Conservation (phyloP, 345 rosid genomes). For the Citrus hindsii region DNA sequence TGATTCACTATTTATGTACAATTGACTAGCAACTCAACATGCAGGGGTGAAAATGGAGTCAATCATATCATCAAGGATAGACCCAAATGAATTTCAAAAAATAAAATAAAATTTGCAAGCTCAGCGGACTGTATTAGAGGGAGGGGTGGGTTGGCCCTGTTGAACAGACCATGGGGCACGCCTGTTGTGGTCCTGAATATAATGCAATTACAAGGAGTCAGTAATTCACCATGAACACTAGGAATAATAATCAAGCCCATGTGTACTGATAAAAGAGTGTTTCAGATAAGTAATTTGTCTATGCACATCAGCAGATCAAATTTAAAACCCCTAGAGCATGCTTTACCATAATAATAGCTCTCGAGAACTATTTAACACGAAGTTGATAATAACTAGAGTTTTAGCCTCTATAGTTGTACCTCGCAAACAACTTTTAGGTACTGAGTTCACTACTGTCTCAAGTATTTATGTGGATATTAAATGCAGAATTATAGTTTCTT, state of each 20-base stretch:
- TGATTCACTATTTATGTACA: background rate
- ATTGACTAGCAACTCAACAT: background rate
- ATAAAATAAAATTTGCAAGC: background rate
- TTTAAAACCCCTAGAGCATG: background rate
- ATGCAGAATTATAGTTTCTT: background rate
- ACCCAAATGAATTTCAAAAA: too few relatives aligned
- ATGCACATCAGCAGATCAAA: background rate
- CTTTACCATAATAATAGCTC: background rate
- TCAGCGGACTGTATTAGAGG: constrained; percentile 35
- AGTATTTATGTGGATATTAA: background rate
- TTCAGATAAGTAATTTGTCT: background rate
- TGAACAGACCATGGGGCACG: constrained; percentile 81
- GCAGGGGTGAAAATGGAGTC: background rate
- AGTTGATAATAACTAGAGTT: background rate
- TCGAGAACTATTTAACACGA: background rate
- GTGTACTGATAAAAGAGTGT: background rate
- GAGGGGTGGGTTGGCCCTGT: constrained; percentile 51
- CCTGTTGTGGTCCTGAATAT: constrained; percentile 58
- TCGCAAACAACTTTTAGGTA: background rate
- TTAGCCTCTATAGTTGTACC: background rate
- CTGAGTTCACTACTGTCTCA: background rate
- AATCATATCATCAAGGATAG: background rate
- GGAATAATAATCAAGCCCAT: background rate
- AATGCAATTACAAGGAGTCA: constrained; percentile 2
- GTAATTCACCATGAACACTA: background rate